Evolutionary conservation across 768 basidiomycete species (phyloP), one percentile per base, ranked within the genome.

Genomic region (Hericium coralloides): DNA sequence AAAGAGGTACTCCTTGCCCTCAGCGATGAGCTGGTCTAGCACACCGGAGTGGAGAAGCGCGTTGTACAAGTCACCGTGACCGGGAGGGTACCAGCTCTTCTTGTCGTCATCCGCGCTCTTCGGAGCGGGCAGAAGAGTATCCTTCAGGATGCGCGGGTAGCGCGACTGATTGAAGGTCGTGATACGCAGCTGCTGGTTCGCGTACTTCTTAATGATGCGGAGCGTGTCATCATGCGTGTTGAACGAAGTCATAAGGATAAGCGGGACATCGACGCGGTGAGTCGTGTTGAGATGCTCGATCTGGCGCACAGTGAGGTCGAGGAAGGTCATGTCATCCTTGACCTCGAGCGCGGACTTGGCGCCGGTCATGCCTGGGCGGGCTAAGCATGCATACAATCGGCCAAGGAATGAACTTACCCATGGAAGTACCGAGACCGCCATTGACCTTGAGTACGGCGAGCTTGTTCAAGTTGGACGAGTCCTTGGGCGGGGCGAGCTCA

Each of bases 221-320:
- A 83, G 76, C 17, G 85, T 88, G 68, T 88, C 85, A 23, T 87
- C 86, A 68, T 86, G 84, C 8, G 85, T 88, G 74, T 88, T 88
- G 76, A 88, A 88, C 53, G 85, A 86, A 65, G 87, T 88, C 85
- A 88, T 88, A 64, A 88, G 79, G 69, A 88, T 85, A 68, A 88
- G 83, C 1, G 87, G 86, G 53, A 88, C 86, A 70, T 87, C 83
- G 67, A 79, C 80, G 56, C 76, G 73, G 73, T 78, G 72, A 49
- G 73, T 71, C 31, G 78, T 79, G 72, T 85, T 86, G 64, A 85
- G 78, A 65, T 86, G 86, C 74, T 88, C 83, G 59, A 85, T 80
- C 69, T 82, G 79, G 62, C 79, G 74, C 53, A 84, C 82, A 52
- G 75, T 79, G 45, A 84, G 72, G 64, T 88, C 85, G 60, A 87